Base-by-base conservation (phyloP, 768 basidiomycete genomes). In the Hebeloma cylindrosporum region DNA sequence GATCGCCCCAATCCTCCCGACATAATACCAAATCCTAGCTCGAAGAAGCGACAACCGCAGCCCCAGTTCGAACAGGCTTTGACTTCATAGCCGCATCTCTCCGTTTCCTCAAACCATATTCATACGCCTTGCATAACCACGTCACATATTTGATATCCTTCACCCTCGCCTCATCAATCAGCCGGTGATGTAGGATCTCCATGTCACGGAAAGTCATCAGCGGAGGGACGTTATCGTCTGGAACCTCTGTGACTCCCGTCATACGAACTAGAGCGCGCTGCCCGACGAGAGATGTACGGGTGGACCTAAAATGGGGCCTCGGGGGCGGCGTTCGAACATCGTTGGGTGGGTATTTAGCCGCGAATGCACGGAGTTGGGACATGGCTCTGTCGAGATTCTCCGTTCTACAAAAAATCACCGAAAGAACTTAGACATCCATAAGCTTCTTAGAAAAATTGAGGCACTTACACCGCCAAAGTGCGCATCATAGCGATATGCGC, bases 181-280 rank as follows among this genome's bases (percentile, higher is more conserved):
- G 64, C 20, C 84, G 72, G 46, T 90, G 78, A 60, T 95, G 92
- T 39, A 96, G 68, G 4, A 84, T 48, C 51, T 88, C 84, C n/a
- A 95, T 52, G 59, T 95, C 91, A 11, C 66, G 53, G 60, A 93
- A 95, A 9, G 79, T 74, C 16, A 95, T 54, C 29, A 93, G 61
- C 0, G 93, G 93, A 0, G 93, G 88, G 5, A 96, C 83, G 17
- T 75, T 59, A 53, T 91, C 85, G 58, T 96, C 93, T 1, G 79
- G 76, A 3, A 85, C 72, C 13, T 80, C 78, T 2, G 71, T 63
- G 0, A 66, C 62, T 4, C 82, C 75, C 2, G 78, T 79, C 52
- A 90, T 69, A 16, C 88, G 82, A 16, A 95, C 85, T 22, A 93
- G 63, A 3, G 89, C 88, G 10, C 81, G 74, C 1, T 69, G 57